Conservation (phyloP, 2,329 filamentous ascomycete genomes). For the Fusarium sp. region DNA sequence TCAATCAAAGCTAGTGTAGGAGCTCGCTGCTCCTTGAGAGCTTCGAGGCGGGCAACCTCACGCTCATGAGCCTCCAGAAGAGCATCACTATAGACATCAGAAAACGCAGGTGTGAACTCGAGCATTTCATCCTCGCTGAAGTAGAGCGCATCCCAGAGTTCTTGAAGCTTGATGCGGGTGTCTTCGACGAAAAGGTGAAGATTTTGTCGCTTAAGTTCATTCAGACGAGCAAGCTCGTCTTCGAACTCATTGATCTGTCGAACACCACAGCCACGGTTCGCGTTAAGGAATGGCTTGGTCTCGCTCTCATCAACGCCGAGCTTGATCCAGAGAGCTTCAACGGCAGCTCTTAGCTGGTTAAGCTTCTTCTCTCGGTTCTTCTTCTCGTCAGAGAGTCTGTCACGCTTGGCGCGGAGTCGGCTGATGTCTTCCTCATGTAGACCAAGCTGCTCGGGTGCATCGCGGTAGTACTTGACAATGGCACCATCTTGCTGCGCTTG, state of each 20-base stretch:
- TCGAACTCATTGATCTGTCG: slow-evolving; percentile 96
- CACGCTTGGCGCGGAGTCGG: slow-evolving; percentile 77
- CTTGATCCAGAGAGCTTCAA: slow-evolving; percentile 91
- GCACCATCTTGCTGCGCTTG: slow-evolving; percentile 89
- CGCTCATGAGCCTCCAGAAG: slow-evolving; percentile 94
- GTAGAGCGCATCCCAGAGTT: slow-evolving; percentile 94
- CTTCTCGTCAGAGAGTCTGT: slow-evolving; percentile 91
- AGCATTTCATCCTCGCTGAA: slow-evolving; percentile 99
- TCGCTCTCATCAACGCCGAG: slow-evolving; percentile 86
- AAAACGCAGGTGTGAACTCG: slow-evolving; percentile 96
- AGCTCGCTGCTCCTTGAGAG: slow-evolving; percentile 85
- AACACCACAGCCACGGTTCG: slow-evolving; percentile 90
- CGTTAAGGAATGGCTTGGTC: slow-evolving; percentile 84
- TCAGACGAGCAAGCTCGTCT: slow-evolving; percentile 85
- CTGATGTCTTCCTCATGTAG: slow-evolving; percentile 88
- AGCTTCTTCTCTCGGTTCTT: slow-evolving; percentile 81
- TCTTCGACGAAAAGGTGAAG: slow-evolving; percentile 97
- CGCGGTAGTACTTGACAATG: slow-evolving; percentile 90
- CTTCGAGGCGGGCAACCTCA: slow-evolving; percentile 85
- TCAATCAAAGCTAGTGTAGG: slow-evolving; percentile 87
- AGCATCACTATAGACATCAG: slow-evolving; percentile 96
- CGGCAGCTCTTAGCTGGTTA: slow-evolving; percentile 78
- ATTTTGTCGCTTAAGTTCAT: slow-evolving; percentile 95
- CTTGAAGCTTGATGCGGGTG: slow-evolving; percentile 88
- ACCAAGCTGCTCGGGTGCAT: slow-evolving; percentile 92